Percentiles rank a stretch among this genome's conserved stretches.
phyloP scores from a whole-genome alignment of 495 filamentous ascomycete species.

The Aspergillus carlsbadensis region DNA sequence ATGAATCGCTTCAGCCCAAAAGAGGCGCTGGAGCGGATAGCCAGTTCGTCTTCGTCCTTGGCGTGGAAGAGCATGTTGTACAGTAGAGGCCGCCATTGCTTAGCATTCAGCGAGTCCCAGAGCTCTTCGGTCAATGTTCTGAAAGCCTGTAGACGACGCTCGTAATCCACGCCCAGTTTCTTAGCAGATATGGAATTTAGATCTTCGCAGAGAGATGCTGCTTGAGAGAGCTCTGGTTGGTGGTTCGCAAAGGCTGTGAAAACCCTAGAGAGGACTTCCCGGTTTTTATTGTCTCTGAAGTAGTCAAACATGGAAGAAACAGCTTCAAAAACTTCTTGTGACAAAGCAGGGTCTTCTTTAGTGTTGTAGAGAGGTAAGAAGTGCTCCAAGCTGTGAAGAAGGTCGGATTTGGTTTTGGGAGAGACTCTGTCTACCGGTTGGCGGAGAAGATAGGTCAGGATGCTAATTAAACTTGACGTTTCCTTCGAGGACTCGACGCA shows the following conservation, averaged over 20 bases:
- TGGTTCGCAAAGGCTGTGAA: conserved; percentile 64
- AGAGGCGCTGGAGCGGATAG: conserved; percentile 80
- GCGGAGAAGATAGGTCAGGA: conserved; percentile 75
- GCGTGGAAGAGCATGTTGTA: conserved; percentile 90
- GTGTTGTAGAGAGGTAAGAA: conserved; percentile 65
- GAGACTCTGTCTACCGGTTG: conserved; percentile 79
- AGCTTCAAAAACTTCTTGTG: conserved; percentile 57
- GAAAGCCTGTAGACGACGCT: conserved; percentile 75
- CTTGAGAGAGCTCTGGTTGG: conserved; percentile 57
- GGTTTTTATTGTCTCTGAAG: conserved; percentile 75
- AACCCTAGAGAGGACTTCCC: conserved; percentile 69
- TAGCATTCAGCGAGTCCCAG: conserved; percentile 56
- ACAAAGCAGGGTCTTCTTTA: conserved; percentile 43
- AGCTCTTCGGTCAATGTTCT: conserved; percentile 61
- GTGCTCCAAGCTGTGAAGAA: conserved; percentile 71
- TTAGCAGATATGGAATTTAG: conserved; percentile 72
- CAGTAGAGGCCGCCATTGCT: conserved; percentile 86
- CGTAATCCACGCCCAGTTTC: conserved; percentile 81
- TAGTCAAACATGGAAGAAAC: conserved; percentile 77
- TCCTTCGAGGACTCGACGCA: conserved; percentile 68
- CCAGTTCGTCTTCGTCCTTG: conserved; percentile 82
- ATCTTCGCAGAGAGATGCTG: conserved; percentile 70
- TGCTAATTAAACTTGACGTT: conserved; percentile 69
- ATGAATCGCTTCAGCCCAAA: conserved; percentile 80
- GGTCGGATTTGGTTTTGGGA: conserved; percentile 76